phyloP scores from a whole-genome alignment of 257 asterid species.

The Avicennia marina region DNA sequence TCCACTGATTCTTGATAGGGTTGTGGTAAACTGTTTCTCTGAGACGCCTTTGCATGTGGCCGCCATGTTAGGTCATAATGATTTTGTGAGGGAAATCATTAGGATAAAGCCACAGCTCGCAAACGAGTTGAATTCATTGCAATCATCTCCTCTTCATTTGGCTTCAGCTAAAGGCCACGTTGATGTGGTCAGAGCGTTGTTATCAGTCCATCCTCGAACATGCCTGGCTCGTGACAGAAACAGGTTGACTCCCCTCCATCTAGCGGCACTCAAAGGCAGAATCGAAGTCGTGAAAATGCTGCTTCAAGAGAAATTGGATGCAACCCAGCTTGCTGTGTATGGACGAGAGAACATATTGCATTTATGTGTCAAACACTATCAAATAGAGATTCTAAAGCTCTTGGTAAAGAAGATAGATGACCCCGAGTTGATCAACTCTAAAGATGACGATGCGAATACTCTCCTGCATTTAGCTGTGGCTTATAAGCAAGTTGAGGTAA shows the following conservation, averaged over 20 bases:
- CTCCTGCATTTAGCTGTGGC: slow-evolving; percentile 35
- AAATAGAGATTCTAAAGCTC: slow-evolving; percentile 20
- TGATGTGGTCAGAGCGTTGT: slow-evolving; percentile 18
- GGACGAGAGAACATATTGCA: slow-evolving; percentile 23
- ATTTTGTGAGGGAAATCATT: slow-evolving; percentile 22
- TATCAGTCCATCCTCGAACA: slow-evolving; percentile 8
- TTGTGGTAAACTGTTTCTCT: not conserved
- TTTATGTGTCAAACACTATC: slow-evolving; percentile 30
- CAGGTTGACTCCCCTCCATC: slow-evolving; percentile 36
- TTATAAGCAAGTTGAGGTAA: too few relatives aligned
- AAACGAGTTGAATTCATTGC: slow-evolving; percentile 18
- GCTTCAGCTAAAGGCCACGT: slow-evolving; percentile 29
- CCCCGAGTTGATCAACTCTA: slow-evolving; percentile 16
- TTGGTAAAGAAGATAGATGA: slow-evolving; percentile 7
- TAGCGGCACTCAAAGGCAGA: slow-evolving; percentile 37
- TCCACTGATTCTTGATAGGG: slow-evolving; percentile 30
- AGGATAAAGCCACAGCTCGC: slow-evolving; percentile 13
- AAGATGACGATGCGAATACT: slow-evolving; percentile 29
- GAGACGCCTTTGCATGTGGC: slow-evolving; percentile 35
- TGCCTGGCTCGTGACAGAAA: slow-evolving; percentile 24
- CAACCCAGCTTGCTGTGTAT: slow-evolving; percentile 18
- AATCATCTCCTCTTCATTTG: slow-evolving; percentile 32
- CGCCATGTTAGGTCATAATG: slow-evolving; percentile 24
- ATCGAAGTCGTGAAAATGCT: slow-evolving; percentile 19
- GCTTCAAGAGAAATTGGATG: slow-evolving; percentile 3